Evolutionary conservation across 768 basidiomycete species (phyloP).

Genomic region (Boletus sp.): DNA sequence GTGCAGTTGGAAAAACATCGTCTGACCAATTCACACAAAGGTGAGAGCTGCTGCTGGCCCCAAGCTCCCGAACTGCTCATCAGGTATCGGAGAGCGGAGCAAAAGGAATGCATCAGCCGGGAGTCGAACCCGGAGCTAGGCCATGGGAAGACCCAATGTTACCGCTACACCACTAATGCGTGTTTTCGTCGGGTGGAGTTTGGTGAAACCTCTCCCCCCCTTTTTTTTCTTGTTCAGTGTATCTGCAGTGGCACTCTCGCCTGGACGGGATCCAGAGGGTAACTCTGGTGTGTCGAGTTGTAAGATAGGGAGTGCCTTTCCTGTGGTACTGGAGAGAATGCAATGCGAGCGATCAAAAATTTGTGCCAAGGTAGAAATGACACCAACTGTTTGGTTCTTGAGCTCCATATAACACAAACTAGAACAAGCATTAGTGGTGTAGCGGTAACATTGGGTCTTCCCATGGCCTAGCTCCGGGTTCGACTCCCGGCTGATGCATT

Average conservation of each 20-base stretch:
- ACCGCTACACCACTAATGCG: constrained; percentile 68
- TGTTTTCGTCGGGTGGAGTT: too few relatives aligned
- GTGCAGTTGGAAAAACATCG: background rate
- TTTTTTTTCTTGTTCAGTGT: too few relatives aligned
- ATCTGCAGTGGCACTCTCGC: too few relatives aligned
- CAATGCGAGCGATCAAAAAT: too few relatives aligned
- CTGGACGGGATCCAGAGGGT: too few relatives aligned
- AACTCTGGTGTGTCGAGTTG: too few relatives aligned
- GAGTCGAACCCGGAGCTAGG: constrained; percentile 62
- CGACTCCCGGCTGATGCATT: constrained; percentile 54
- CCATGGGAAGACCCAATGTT: constrained; percentile 87
- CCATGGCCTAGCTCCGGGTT: constrained; percentile 66
- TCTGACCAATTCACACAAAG: background rate
- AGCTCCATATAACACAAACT: too few relatives aligned
- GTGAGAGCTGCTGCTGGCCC: background rate
- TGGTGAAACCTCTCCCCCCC: too few relatives aligned
- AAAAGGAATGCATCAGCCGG: constrained; percentile 43
- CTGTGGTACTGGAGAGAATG: too few relatives aligned
- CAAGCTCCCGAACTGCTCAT: background rate
- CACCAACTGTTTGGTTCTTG: too few relatives aligned
- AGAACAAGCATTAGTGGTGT: constrained; percentile 49
- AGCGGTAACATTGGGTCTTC: constrained; percentile 88
- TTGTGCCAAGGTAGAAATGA: too few relatives aligned
- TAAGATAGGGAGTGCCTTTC: too few relatives aligned
- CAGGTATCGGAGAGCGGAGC: background rate